Evolutionary conservation across 306 rosid genomes (phyloP).

Genomic region (Inga laurina): DNA sequence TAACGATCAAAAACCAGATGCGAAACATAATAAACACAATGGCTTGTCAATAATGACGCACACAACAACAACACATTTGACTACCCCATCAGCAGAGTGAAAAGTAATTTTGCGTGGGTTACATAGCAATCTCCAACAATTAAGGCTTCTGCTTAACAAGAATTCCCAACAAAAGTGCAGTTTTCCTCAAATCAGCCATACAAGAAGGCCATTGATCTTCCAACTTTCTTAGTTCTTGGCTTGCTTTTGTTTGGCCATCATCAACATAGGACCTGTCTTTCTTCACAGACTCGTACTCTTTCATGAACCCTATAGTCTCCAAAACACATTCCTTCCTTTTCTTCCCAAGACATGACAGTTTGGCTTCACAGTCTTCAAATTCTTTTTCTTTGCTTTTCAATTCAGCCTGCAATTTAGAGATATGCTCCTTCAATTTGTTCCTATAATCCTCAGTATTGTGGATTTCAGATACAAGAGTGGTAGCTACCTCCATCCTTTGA

Average conservation of each 20-base stretch:
- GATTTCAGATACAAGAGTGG: background rate
- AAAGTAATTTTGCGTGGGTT: no score
- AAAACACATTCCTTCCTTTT: background rate
- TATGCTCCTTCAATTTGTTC: background rate
- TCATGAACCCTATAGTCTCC: background rate
- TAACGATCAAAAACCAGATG: no score
- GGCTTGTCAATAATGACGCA: no score
- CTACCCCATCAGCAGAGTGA: no score
- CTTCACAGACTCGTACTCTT: background rate
- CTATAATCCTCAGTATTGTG: background rate
- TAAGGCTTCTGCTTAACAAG: background rate
- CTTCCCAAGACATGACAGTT: background rate
- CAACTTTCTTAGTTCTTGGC: background rate
- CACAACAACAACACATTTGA: no score
- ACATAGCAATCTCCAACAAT: no score
- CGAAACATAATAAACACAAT: no score
- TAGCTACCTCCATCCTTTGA: background rate
- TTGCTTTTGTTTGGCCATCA: background rate
- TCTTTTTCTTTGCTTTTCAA: background rate
- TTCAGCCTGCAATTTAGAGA: background rate
- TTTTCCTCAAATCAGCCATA: background rate
- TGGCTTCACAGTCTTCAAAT: background rate
- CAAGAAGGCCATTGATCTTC: background rate
- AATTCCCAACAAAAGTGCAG: background rate
- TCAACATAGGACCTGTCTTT: background rate